These are phyloP conservation scores for Ophiostoma piceae DNA, from an alignment of 2,329 filamentous ascomycete genomes.

Conservation along the genomic window DNA sequence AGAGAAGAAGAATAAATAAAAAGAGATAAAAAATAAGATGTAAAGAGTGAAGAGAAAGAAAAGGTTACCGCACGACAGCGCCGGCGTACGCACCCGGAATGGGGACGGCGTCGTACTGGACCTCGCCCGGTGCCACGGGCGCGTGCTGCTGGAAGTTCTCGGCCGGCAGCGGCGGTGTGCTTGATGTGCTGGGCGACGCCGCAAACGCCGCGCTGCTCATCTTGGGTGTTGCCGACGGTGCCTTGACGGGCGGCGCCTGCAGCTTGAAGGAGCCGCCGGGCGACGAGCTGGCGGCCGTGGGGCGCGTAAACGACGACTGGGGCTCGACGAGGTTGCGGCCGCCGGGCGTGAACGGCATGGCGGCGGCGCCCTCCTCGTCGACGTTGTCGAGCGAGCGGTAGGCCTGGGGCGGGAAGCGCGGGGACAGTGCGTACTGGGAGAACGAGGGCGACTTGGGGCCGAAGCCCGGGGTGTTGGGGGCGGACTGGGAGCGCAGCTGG, in stretches of 20 bases:
- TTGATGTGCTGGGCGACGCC: slow-evolving; percentile 31
- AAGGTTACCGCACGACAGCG: slow-evolving; percentile 32
- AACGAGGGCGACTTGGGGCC: slow-evolving; percentile 61
- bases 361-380: slow-evolving; percentile 33
- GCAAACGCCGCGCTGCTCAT: slow-evolving; percentile 59
- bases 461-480: slow-evolving; percentile 90
- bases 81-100: slow-evolving; percentile 79
- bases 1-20: slow-evolving; percentile 14
- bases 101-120: slow-evolving; percentile 76
- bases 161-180: slow-evolving; percentile 31
- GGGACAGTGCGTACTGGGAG: slow-evolving; percentile 52
- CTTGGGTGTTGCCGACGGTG: slow-evolving; percentile 72
- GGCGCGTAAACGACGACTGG: slow-evolving; percentile 54
- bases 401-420: slow-evolving; percentile 54
- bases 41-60: slow-evolving; percentile 25
- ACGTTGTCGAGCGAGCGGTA: slow-evolving; percentile 44
- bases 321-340: slow-evolving; percentile 54
- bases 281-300: slow-evolving; percentile 38
- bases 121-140: slow-evolving; percentile 69
- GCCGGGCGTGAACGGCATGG: slow-evolving; percentile 49
- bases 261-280: slow-evolving; percentile 60
- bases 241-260: slow-evolving; percentile 74
- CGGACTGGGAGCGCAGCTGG: slow-evolving; percentile 76
- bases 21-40: slow-evolving; percentile 15
- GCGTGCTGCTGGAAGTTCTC: slow-evolving; percentile 55